These are phyloP conservation scores for Xylona heveae DNA, from an alignment of 495 filamentous ascomycete genomes.

Conservation along the genomic window DNA sequence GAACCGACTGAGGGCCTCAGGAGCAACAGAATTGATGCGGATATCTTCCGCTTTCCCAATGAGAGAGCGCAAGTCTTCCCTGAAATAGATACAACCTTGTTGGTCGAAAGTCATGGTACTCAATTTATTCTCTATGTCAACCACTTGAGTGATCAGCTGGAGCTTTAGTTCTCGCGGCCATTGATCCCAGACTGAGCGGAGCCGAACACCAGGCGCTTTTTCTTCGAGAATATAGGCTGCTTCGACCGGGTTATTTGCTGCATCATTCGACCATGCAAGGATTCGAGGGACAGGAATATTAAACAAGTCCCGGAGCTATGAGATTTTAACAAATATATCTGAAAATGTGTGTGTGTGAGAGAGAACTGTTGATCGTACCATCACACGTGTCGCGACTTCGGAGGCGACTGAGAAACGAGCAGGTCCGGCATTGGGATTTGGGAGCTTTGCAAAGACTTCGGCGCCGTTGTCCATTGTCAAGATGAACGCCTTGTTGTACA, in stretches of 20 bases:
- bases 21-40: not conserved
- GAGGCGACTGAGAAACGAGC: conserved; percentile 11
- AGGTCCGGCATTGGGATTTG: conserved; percentile 16
- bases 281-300: too few relatives aligned
- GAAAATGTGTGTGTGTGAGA: too few relatives aligned
- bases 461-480: conserved; percentile 20
- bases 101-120: conserved; percentile 14
- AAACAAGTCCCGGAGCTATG: conserved; percentile 17
- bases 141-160: conserved; percentile 15
- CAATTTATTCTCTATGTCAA: conserved; percentile 19
- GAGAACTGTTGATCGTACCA: conserved; percentile 15
- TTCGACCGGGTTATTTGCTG: too few relatives aligned
- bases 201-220: too few relatives aligned
- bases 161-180: conserved; percentile 15
- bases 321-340: conserved; percentile 4
- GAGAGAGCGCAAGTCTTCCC: conserved; percentile 14
- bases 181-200: too few relatives aligned
- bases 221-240: too few relatives aligned
- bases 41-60: not conserved
- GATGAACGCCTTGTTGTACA: conserved; percentile 17
- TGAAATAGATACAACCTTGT: conserved; percentile 22
- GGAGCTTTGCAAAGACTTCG: conserved; percentile 18
- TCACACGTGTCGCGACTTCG: conserved; percentile 18
- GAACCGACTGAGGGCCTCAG: conserved; percentile 6
- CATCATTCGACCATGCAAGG: too few relatives aligned